Evolutionary conservation across 768 basidiomycete species (phyloP).

Genomic region (Tricholomella constricta): DNA sequence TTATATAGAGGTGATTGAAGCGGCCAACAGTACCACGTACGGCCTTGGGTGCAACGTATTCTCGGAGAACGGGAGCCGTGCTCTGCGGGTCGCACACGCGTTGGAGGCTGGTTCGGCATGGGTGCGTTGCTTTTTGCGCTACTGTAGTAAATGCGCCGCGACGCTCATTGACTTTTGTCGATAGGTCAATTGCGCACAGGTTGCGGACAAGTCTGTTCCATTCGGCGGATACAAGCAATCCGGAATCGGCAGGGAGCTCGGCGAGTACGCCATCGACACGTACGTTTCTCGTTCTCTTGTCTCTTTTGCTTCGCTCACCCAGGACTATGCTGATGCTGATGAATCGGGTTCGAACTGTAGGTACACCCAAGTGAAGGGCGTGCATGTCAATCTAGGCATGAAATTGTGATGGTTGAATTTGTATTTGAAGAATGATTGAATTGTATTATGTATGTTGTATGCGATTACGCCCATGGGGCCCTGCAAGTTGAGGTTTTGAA

Average conservation of each 20-base stretch:
- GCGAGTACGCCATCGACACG: conserved; percentile 29
- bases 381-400: conserved; percentile 22
- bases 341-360: too few relatives aligned
- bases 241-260: conserved; percentile 27
- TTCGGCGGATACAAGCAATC: conserved; percentile 32
- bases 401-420: conserved; percentile 8
- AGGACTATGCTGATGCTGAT: not conserved
- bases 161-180: not conserved
- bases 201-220: conserved; percentile 17
- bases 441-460: too few relatives aligned
- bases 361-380: conserved; percentile 25
- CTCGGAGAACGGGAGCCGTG: conserved; percentile 21
- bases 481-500: too few relatives aligned
- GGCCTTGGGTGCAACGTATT: conserved; percentile 24
- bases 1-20: conserved; percentile 25
- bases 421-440: too few relatives aligned
- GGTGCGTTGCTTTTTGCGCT: conserved; percentile 4
- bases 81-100: conserved; percentile 24
- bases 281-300: conserved; percentile 9
- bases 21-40: conserved; percentile 22
- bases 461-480: too few relatives aligned
- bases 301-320: not conserved
- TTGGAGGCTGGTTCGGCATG: conserved; percentile 25
- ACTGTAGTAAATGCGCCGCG: not conserved
- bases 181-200: conserved; percentile 23